Conservation (phyloP, 2,329 filamentous ascomycete genomes). For the Monosporascus sp. region DNA sequence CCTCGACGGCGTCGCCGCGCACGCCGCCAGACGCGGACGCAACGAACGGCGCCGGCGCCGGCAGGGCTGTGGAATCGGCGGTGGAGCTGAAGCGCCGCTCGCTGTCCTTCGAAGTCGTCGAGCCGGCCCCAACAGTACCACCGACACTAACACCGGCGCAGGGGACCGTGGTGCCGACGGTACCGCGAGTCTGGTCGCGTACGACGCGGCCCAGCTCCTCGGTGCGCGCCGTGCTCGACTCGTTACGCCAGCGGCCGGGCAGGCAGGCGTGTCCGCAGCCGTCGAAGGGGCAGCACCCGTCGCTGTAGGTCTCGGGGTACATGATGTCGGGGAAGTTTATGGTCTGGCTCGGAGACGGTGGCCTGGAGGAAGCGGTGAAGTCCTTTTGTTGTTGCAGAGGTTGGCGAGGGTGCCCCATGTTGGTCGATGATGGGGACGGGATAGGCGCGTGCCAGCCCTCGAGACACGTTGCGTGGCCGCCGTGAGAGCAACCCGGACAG, state of each 20-base stretch:
- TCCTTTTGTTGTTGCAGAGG: slow-evolving; percentile 3
- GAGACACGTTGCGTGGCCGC: slow-evolving; percentile 56
- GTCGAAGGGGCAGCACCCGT: slow-evolving; percentile 59
- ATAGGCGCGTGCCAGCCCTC: slow-evolving; percentile 50
- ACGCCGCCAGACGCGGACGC: slow-evolving; percentile 20
- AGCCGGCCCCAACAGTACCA: slow-evolving; percentile 3
- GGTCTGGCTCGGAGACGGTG: neutral
- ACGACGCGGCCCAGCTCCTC: slow-evolving; percentile 49
- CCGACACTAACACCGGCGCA: neutral
- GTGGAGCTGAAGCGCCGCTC: slow-evolving; percentile 8
- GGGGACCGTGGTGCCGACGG: neutral
- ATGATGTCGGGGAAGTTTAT: slow-evolving; percentile 11
- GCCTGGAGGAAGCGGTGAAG: slow-evolving; percentile 1
- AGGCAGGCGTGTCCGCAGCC: slow-evolving; percentile 61
- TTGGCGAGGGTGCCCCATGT: neutral
- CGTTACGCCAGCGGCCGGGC: slow-evolving; percentile 49
- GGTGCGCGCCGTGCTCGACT: slow-evolving; percentile 37
- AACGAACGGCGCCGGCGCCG: slow-evolving; percentile 2
- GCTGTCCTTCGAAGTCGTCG: slow-evolving; percentile 10
- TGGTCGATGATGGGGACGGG: neutral
- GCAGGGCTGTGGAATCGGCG: slow-evolving; percentile 8
- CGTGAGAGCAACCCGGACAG: slow-evolving; percentile 57
- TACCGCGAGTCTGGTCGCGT: slow-evolving; percentile 34
- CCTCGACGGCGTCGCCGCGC: slow-evolving; percentile 47
- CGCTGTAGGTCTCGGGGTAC: slow-evolving; percentile 36